These are phyloP conservation scores for Trapa bicornis DNA, from an alignment of 345 rosid genomes.

Conservation along the genomic window DNA sequence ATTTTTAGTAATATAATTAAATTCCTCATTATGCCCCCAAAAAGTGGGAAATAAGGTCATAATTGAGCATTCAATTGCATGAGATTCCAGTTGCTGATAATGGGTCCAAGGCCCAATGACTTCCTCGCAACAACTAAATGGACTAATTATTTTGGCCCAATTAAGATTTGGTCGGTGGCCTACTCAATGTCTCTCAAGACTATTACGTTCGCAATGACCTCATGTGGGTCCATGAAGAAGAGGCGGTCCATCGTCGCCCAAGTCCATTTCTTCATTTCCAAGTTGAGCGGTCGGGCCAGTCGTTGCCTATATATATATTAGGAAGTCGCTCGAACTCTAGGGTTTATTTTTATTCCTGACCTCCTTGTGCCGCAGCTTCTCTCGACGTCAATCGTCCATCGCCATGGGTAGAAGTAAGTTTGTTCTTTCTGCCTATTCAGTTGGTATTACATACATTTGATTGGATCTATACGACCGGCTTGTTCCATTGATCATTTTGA, in stretches of 20 bases:
- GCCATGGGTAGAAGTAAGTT: slow-evolving; percentile 26
- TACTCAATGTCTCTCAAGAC: background rate
- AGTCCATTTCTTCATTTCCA: slow-evolving; percentile 1
- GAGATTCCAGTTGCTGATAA: too few relatives aligned
- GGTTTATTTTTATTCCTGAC: background rate
- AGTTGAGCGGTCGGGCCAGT: background rate
- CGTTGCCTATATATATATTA: background rate
- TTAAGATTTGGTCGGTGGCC: slow-evolving; percentile 2
- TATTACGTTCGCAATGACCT: slow-evolving; percentile 11
- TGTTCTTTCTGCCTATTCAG: background rate
- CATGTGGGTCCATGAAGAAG: background rate
- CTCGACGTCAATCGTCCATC: background rate
- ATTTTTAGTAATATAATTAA: too few relatives aligned
- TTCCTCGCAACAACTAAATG: background rate
- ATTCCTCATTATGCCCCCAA: too few relatives aligned
- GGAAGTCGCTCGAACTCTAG: slow-evolving; percentile 6
- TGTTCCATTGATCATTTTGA: background rate
- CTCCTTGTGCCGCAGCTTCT: background rate
- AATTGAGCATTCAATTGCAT: too few relatives aligned
- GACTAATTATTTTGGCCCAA: background rate
- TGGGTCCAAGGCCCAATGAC: background rate
- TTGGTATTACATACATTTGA: background rate
- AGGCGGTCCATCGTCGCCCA: background rate
- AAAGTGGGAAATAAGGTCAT: too few relatives aligned
- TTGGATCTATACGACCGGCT: background rate